Evolutionary conservation across 2,329 filamentous ascomycete species (phyloP).

Genomic region (Cadophora luteo-olivacea): DNA sequence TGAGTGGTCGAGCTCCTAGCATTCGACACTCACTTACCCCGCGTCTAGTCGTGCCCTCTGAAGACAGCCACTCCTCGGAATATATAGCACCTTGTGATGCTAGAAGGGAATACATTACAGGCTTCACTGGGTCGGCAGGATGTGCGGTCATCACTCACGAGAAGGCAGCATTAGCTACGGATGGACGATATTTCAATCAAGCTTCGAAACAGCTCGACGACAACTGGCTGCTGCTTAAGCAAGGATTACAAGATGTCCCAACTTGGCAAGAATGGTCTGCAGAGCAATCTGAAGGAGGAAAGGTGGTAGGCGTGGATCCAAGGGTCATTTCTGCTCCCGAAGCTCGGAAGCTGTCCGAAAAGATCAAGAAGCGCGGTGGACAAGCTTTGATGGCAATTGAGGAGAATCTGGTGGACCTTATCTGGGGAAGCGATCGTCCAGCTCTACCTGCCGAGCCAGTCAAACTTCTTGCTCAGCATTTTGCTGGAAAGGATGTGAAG

Average conservation of each 20-base stretch:
- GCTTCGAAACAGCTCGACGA: conserved; percentile 86
- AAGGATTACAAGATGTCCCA: conserved; percentile 89
- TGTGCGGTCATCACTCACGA: conserved; percentile 87
- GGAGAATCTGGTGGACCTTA: conserved; percentile 85
- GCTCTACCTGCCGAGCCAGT: conserved; percentile 77
- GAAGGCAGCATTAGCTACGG: conserved; percentile 89
- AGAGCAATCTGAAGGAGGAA: conserved; percentile 84
- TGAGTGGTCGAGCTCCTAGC: conserved; percentile 38
- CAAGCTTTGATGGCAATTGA: conserved; percentile 75
- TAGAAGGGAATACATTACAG: conserved; percentile 87
- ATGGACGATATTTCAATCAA: conserved; percentile 98
- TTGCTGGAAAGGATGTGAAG: conserved; percentile 81
- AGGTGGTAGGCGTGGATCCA: conserved; percentile 89
- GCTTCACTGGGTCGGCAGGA: conserved; percentile 94
- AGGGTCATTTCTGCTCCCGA: conserved; percentile 79
- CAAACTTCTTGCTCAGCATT: conserved; percentile 72
- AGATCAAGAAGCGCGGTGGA: conserved; percentile 86
- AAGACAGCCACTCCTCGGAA: conserved; percentile 97
- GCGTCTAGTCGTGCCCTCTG: conserved; percentile 85
- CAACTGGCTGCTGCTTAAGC: conserved; percentile 93
- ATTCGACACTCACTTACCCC: conserved; percentile 35
- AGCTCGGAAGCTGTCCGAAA: conserved; percentile 79
- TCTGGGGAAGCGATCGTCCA: conserved; percentile 83
- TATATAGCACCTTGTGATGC: conserved; percentile 97
- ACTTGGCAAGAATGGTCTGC: conserved; percentile 98